phyloP scores from a whole-genome alignment of 2,329 filamentous ascomycete genomes.

The Diplodia intermedia region DNA sequence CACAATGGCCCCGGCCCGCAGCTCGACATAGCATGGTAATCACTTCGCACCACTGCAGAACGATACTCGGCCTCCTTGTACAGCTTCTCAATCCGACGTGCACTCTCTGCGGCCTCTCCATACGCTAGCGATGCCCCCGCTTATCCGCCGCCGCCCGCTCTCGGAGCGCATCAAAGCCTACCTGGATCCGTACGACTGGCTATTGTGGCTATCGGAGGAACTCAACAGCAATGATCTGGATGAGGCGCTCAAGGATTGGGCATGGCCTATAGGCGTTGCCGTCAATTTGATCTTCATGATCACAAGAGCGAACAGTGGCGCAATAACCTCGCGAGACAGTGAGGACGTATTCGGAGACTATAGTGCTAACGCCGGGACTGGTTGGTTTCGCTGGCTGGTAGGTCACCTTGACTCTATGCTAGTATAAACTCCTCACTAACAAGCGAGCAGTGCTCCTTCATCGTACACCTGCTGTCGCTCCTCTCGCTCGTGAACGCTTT shows the following conservation, averaged over 20 bases:
- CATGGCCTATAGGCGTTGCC: conserved; percentile 74
- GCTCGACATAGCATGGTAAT: conserved; percentile 2
- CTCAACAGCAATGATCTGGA: conserved; percentile 92
- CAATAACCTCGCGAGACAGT: conserved; percentile 50
- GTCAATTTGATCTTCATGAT: conserved; percentile 83
- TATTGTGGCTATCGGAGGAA: conserved; percentile 91
- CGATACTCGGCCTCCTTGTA: background rate
- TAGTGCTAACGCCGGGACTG: conserved; percentile 55
- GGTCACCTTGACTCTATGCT: conserved; percentile 38
- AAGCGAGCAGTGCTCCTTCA: conserved; percentile 55
- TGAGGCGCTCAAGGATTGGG: conserved; percentile 73
- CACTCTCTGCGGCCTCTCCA: background rate
- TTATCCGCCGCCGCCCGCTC: conserved; percentile 82
- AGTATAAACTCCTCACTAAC: conserved; percentile 26
- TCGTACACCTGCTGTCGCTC: conserved; percentile 72
- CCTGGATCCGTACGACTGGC: conserved; percentile 86
- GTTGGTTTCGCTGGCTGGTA: conserved; percentile 73
- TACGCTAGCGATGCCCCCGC: conserved; percentile 67
- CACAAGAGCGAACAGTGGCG: conserved; percentile 76
- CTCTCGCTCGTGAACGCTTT: conserved; percentile 77
- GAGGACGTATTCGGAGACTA: conserved; percentile 89
- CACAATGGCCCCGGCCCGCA: conserved; percentile 24
- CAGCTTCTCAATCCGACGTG: conserved; percentile 12
- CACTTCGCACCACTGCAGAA: background rate
- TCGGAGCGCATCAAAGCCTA: conserved; percentile 78